Evolutionary conservation across 257 asterid species (phyloP).

Genomic region (Lycium barbarum): DNA sequence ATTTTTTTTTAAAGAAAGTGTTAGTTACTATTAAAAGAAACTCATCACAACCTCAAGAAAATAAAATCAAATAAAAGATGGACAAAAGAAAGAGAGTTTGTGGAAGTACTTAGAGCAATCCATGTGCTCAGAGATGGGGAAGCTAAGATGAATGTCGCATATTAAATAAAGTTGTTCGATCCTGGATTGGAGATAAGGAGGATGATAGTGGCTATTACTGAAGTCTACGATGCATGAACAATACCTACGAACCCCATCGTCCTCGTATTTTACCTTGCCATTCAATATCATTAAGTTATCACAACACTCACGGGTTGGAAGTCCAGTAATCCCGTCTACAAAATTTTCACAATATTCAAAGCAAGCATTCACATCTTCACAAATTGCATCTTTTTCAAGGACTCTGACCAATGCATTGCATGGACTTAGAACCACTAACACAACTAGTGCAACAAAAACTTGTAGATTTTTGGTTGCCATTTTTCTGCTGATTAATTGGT

Average conservation of each 20-base stretch:
- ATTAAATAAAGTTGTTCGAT: constrained; percentile 31
- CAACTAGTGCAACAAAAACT: background rate
- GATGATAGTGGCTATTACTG: background rate
- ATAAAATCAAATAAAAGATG: background rate
- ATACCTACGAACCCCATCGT: background rate
- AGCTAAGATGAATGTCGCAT: constrained; percentile 19
- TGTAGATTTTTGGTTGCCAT: background rate
- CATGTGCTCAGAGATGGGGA: too few species aligned
- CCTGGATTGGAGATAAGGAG: background rate
- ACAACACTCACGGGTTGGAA: background rate
- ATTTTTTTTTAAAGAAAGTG: too few species aligned
- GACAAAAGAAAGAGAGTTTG: background rate
- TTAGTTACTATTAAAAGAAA: too few species aligned
- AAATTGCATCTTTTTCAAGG: background rate
- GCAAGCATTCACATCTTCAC: background rate
- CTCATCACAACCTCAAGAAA: too few species aligned
- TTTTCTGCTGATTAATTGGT: background rate
- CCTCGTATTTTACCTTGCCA: background rate
- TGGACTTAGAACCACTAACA: background rate
- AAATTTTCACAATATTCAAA: background rate
- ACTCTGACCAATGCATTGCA: background rate
- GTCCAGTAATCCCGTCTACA: background rate
- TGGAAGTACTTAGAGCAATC: constrained; percentile 41
- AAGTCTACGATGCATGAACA: constrained; percentile 27
- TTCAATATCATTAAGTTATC: background rate